These are phyloP conservation scores for Suillus fuscotomentosus DNA, from an alignment of 768 basidiomycete genomes.

Conservation along the genomic window DNA sequence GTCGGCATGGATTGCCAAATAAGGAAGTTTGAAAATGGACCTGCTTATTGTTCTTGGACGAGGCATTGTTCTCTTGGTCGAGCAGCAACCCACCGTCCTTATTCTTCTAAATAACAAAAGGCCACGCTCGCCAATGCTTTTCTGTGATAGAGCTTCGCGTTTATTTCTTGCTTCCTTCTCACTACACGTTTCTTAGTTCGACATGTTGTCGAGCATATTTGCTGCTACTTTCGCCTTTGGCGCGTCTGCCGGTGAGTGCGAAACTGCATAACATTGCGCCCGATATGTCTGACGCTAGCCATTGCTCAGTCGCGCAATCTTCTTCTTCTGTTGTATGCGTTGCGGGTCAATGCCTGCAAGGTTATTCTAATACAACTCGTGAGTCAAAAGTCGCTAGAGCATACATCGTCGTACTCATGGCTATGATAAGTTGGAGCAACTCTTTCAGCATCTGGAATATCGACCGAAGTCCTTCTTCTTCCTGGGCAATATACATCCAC, in stretches of 20 bases:
- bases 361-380: slow-evolving; percentile 69
- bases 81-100: slow-evolving; percentile 22
- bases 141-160: slow-evolving; percentile 21
- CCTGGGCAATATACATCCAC: slow-evolving; percentile 75
- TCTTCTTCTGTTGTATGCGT: slow-evolving; percentile 68
- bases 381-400: slow-evolving; percentile 34
- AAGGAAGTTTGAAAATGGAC: slow-evolving; percentile 10
- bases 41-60: slow-evolving; percentile 24
- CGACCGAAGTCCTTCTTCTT: slow-evolving; percentile 59
- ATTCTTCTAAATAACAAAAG: slow-evolving; percentile 29
- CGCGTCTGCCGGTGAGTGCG: slow-evolving; percentile 37
- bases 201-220: slow-evolving; percentile 41
- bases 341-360: slow-evolving; percentile 88
- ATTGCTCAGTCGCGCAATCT: slow-evolving; percentile 50
- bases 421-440: slow-evolving; percentile 61
- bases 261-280: background rate
- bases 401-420: slow-evolving; percentile 10
- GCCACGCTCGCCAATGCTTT: slow-evolving; percentile 15
- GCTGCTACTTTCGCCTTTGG: slow-evolving; percentile 34
- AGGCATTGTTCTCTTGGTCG: slow-evolving; percentile 22
- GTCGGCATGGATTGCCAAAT: background rate
- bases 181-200: slow-evolving; percentile 22
- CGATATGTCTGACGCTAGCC: slow-evolving; percentile 3
- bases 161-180: slow-evolving; percentile 20
- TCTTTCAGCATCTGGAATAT: slow-evolving; percentile 52